Evolutionary conservation across 495 filamentous ascomycete genomes (phyloP).

Genomic region (Parathielavia hyrcaniae): DNA sequence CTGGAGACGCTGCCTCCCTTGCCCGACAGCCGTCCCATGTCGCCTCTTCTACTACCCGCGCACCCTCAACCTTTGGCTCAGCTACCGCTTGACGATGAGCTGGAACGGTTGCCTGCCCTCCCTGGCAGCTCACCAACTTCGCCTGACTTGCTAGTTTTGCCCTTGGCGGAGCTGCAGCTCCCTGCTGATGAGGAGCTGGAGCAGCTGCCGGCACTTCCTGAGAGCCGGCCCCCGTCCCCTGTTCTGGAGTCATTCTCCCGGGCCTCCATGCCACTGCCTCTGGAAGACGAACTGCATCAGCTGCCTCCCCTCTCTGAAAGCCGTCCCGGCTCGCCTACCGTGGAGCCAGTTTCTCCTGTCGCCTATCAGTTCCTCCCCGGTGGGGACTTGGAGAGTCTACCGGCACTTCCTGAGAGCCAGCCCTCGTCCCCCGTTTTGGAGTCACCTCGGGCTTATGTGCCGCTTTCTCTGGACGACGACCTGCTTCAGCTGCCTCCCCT

Average conservation of each 20-base stretch:
- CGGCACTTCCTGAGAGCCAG: constrained; percentile 7
- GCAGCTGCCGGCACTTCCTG: constrained; percentile 1
- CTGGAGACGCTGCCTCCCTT: not conserved
- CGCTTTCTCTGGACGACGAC: not conserved
- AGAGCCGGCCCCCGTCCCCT: constrained; percentile 5
- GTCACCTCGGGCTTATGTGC: not conserved
- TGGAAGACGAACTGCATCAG: not conserved
- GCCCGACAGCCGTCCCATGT: not conserved
- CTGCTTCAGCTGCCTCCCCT: constrained; percentile 2
- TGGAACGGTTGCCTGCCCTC: not conserved
- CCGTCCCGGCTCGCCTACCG: not conserved
- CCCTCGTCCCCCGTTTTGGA: not conserved
- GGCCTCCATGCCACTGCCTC: not conserved
- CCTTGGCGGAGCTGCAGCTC: not conserved
- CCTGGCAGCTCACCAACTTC: constrained; percentile 5
- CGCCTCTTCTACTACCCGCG: not conserved
- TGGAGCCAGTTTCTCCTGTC: not conserved
- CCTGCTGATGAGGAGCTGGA: not conserved
- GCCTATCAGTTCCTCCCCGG: not conserved
- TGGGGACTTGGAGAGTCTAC: not conserved
- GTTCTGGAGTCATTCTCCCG: not conserved
- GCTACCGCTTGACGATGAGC: not conserved
- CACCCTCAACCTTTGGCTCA: not conserved
- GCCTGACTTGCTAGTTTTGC: not conserved
- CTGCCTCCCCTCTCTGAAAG: not conserved